Base-by-base conservation (phyloP, 164 flowering plant genomes). In the Sextonia rubra region DNA sequence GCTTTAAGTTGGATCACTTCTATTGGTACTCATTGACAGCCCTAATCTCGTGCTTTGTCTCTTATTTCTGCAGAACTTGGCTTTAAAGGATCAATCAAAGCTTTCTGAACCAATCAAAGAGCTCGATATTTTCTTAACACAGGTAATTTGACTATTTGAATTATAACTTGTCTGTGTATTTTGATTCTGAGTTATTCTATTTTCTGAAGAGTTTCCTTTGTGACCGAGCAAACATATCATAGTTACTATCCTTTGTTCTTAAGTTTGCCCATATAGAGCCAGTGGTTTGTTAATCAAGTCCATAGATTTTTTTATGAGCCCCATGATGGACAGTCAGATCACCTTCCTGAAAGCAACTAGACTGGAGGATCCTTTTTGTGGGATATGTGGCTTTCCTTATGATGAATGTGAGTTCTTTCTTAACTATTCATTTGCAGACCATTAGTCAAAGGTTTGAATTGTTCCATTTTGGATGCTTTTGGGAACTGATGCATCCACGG, bases 121-220 rank as follows among this genome's bases (percentile, higher is more conserved):
- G 83, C 85, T 96, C 61, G 97, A 96, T 86, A 90, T 96, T 74
- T 73, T 89, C 70, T 78, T 96, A 75, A 88, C 88, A 62, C 94
- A 96, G 98, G 98, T 93, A 52, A 52, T 52, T 52, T 73, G 23
- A 27, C 63, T 74, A 44, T 49, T 29, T 44, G 22, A 37, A 25
- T 32, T 63, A 61, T 15, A 11, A 15, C 7, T 20, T 52, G 58
- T 52, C n/a, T 52, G 58, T 52, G 17, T 4, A 52, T 52, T 52
- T 52, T 52, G 58, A 15, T 52, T 52, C 58, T 52, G 66, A 9
- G 60, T 64, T 20, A 68, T 60, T 3, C 67, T 20, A 15, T 60
- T 72, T 49, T 56, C 56, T 68, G 22, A 20, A 49, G 29, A 24
- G 29, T 60, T 61, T 75, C 4, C 20, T n/a, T 18, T 7, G 7